Base-by-base conservation (phyloP, 768 basidiomycete species). In the Boletus bicolor region DNA sequence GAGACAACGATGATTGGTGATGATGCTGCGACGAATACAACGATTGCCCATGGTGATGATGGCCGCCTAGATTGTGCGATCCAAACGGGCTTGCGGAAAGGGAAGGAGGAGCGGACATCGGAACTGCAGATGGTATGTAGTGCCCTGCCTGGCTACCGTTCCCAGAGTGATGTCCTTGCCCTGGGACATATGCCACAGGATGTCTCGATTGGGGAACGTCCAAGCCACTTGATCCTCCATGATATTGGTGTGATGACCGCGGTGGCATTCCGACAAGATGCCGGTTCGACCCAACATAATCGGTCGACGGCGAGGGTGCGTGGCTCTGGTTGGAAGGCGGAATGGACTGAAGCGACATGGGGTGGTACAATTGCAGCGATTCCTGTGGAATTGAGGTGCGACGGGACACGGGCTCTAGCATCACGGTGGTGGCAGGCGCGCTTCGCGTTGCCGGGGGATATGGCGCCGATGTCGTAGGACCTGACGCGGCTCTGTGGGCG, bases 381-480 rank as follows among this genome's bases (percentile, higher is more conserved):
- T 90, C 88, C 21, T 86, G 72, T 19, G 87, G 84, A 74, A 90
- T 82, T 3, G 86, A 82, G 3, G 85, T 76, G 24, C 89, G 82
- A 32, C 88, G 81, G 38, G 75, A 76, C 43, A 77, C 69, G 53
- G 73, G 65, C 49, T 76, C 74, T 46, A 76, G 59, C 51, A 73
- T 55, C 0, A 62, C n/a, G 0, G 65, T 53, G 4, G 61, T 54
- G 15, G 64, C 47, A 3, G 73, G 64, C 0, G 63, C 60, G 17
- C 64, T 62, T 15, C 67, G 68, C 70, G 67, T 80, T 67, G 56
- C 76, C 57, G 62, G 77, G 34, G 84, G 82, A 73, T 84, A 91
- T 17, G 90, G 89, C 1, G 83, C 81, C 6, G 87, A 89, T 0
- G 89, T 91, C 4, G 89, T 89, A 2, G 90, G 89, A 3, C 85